phyloP scores from a whole-genome alignment of 306 rosid genomes.

The Mimosa pudica region DNA sequence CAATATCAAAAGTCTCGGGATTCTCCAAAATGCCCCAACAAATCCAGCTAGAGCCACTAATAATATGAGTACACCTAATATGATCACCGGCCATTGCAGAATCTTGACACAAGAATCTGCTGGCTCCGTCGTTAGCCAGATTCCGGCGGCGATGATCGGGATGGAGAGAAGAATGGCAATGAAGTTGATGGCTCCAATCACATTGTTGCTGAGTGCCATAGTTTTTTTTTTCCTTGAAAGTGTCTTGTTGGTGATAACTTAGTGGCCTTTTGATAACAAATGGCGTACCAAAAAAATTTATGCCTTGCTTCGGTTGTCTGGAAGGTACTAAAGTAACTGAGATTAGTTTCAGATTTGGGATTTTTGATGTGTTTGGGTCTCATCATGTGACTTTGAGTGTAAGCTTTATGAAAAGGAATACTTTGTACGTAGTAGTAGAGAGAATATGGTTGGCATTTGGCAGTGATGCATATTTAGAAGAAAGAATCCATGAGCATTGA shows the following conservation, averaged over 20 bases:
- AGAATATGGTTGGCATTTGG: conserved; percentile 25
- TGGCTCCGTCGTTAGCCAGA: conserved; percentile 77
- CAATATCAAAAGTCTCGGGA: conserved; percentile 55
- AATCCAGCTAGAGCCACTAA: conserved; percentile 73
- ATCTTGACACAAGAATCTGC: conserved; percentile 79
- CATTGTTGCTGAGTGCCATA: conserved; percentile 78
- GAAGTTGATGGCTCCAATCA: conserved; percentile 76
- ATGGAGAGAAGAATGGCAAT: conserved; percentile 77
- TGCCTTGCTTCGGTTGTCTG: conserved; percentile 48
- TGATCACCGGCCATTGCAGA: conserved; percentile 79
- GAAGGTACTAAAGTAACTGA: conserved; percentile 37
- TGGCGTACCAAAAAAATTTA: conserved; percentile 32
- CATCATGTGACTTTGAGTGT: conserved; percentile 18
- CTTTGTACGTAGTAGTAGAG: conserved; percentile 29
- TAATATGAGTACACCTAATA: conserved; percentile 61
- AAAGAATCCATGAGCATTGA: conserved; percentile 33
- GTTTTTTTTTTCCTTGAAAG: not conserved
- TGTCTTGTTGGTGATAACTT: not conserved
- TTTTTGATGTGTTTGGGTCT: conserved; percentile 32
- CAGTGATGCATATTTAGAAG: conserved; percentile 7
- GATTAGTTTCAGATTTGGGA: conserved; percentile 18
- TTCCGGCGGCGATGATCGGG: conserved; percentile 79
- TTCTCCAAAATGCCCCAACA: conserved; percentile 75
- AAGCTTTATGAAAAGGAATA: conserved; percentile 44
- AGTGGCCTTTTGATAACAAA: not conserved